These are phyloP conservation scores for Heterobasidion parviporum DNA, from an alignment of 1,284 basidiomycete species.

Conservation along the genomic window DNA sequence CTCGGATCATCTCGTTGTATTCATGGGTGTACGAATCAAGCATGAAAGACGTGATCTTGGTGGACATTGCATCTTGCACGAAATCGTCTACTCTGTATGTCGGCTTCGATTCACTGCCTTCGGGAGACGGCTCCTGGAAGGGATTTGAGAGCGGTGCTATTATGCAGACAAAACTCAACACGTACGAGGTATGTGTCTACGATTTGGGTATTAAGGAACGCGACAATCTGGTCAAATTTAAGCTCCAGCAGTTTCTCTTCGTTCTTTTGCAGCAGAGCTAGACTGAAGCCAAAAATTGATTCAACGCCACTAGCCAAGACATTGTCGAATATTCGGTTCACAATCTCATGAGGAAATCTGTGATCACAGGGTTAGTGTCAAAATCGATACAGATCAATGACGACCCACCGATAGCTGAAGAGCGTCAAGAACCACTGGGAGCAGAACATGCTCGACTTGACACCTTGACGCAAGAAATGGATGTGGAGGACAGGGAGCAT, in stretches of 20 bases:
- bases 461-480: constrained; percentile 87
- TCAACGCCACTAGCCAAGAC: constrained; percentile 96
- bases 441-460: constrained; percentile 96
- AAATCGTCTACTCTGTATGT: constrained; percentile 72
- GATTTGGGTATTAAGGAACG: constrained; percentile 74
- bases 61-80: constrained; percentile 75
- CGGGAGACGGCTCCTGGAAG: constrained; percentile 8
- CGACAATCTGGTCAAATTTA: constrained; percentile 85
- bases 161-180: constrained; percentile 2
- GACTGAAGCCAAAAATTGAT: constrained; percentile 92
- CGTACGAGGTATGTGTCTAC: constrained; percentile 74
- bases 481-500: constrained; percentile 84
- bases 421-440: constrained; percentile 98
- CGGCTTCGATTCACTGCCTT: constrained; percentile 19
- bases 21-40: constrained; percentile 83
- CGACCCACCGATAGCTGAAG: constrained; percentile 83
- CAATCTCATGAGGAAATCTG: constrained; percentile 92
- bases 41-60: constrained; percentile 88
- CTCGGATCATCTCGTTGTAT: constrained; percentile 65
- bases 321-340: constrained; percentile 92
- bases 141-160: neutral
- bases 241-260: constrained; percentile 72
- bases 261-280: constrained; percentile 83
- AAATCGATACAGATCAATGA: neutral
- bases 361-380: neutral